Percentiles rank a stretch among this genome's conserved stretches.
phyloP scores from a whole-genome alignment of 148 eudicot genomes.

The Cornus kousa region DNA sequence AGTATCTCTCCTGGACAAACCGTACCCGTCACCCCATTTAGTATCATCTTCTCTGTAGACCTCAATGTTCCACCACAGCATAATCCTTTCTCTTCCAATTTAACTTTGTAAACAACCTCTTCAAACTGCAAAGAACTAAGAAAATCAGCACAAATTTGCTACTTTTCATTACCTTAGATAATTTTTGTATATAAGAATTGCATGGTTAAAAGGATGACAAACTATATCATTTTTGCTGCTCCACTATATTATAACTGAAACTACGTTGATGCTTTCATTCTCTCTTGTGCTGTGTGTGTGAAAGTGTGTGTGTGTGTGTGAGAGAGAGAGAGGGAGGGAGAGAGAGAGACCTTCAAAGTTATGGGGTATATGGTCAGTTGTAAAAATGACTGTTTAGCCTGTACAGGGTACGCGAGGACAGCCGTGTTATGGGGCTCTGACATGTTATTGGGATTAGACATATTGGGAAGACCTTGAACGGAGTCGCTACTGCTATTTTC shows the following conservation, averaged over 20 bases:
- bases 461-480: conserved; percentile 22
- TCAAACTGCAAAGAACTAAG: conserved; percentile 55
- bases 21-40: conserved; percentile 77
- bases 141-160: not conserved
- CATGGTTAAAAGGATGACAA: no score
- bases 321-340: conserved; percentile 13
- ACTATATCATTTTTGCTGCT: not conserved
- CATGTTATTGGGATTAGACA: conserved; percentile 14
- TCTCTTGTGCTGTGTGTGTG: not conserved
- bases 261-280: not conserved
- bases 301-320: not conserved
- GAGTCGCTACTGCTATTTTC: conserved; percentile 23
- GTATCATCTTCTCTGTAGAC: conserved; percentile 67
- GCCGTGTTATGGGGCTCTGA: conserved; percentile 23
- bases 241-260: not conserved
- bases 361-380: conserved; percentile 44
- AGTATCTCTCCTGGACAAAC: conserved; percentile 88
- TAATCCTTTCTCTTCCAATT: conserved; percentile 32
- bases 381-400: conserved; percentile 28
- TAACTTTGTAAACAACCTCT: conserved; percentile 88
- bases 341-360: conserved; percentile 58
- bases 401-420: conserved; percentile 33
- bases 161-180: not conserved
- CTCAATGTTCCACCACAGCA: conserved; percentile 37
- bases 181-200: not conserved